Conservation (phyloP, 495 filamentous ascomycete species). For the Podospora anserina region DNA sequence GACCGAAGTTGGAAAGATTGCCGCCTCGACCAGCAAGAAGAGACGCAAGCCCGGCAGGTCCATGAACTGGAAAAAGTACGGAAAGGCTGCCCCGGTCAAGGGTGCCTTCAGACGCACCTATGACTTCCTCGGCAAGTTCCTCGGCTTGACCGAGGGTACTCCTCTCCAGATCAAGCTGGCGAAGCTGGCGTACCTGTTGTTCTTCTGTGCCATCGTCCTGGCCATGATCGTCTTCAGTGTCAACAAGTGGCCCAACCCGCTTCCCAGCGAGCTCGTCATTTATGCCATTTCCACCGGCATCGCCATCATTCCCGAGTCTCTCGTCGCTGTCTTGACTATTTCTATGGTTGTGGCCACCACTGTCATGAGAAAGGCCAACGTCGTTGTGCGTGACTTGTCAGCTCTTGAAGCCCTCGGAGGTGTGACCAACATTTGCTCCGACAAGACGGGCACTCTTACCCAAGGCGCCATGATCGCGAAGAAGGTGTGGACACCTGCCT, state of each 20-base stretch:
- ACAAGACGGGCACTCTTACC: conserved; percentile 83
- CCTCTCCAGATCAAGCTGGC: conserved; percentile 79
- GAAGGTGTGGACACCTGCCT: conserved; percentile 72
- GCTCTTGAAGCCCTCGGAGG: conserved; percentile 81
- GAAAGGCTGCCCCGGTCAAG: conserved; percentile 56
- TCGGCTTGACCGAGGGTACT: conserved; percentile 76
- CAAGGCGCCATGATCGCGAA: conserved; percentile 75
- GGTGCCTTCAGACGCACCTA: conserved; percentile 56
- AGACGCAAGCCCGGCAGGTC: conserved; percentile 58
- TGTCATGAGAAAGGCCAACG: conserved; percentile 70
- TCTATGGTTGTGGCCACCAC: conserved; percentile 77
- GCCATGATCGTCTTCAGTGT: conserved; percentile 79
- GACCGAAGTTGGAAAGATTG: conserved; percentile 85
- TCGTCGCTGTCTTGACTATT: conserved; percentile 68
- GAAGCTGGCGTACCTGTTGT: conserved; percentile 71
- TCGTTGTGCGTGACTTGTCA: conserved; percentile 72
- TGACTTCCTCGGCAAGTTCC: conserved; percentile 61
- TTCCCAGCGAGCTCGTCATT: conserved; percentile 69
- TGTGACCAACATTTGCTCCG: conserved; percentile 84
- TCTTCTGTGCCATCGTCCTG: conserved; percentile 68
- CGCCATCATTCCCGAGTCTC: conserved; percentile 68
- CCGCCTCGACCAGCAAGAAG: conserved; percentile 59
- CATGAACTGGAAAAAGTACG: conserved; percentile 62
- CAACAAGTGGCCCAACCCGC: conserved; percentile 54
- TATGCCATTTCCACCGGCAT: conserved; percentile 75